Evolutionary conservation across 257 asterid genomes (phyloP), one percentile per base, ranked within the genome.

Genomic region (Asclepias syriaca): DNA sequence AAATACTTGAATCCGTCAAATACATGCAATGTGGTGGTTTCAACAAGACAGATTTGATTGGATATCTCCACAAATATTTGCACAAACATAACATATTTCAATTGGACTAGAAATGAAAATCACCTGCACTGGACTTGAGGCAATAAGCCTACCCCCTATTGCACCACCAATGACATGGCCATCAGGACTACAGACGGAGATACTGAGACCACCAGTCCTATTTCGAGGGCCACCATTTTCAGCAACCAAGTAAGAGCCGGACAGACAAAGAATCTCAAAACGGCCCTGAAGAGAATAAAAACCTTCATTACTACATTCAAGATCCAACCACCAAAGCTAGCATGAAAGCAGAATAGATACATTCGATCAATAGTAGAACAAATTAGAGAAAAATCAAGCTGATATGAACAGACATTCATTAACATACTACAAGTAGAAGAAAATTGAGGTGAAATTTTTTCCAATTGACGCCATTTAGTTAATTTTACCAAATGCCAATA

Each of bases 141-240:
- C 95, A 9, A 81, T 73, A 49, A 88, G 89, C 69, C 79, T 81
- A 56, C 95, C 95, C 66, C 91, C 95, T 67, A 88, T 68, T 29
- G 92, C 92, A 77, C 95, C 95, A 1, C 95, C 95, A 59, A 88
- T 78, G 29, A 88, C 80, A 46, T 81, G 90, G 40, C 92, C 92
- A 73, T 88, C 90, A n/a, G 90, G 87, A 78, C 90, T 82, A 72
- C 89, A 85, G 37, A 88, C 83, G 15, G 95, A 88, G 53, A 88
- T 79, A 71, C 92, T 88, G 61, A 87, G 63, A 68, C 95, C 95
- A 63, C 95, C 92, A 16, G 87, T 83, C 22, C 95, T 83, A 71
- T 79, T 78, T 46, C 79, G 78, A 18, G 90, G 87, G 45, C 92
- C 89, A 16, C 89, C 92, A 76, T 61, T 80, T 77, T 87, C 95